phyloP scores from a whole-genome alignment of 768 basidiomycete genomes.

The Lyophyllum decastes region DNA sequence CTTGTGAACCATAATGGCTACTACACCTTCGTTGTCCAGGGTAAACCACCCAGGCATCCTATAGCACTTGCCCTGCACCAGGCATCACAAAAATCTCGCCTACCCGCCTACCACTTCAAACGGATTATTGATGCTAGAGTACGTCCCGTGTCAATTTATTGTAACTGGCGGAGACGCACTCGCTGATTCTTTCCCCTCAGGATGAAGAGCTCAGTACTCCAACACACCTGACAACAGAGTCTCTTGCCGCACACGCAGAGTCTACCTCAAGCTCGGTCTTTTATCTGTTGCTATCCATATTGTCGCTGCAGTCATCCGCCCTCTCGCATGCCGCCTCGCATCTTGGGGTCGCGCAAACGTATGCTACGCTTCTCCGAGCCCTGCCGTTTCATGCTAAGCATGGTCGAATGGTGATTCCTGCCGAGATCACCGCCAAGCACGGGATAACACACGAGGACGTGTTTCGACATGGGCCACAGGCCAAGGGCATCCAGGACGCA shows the following conservation, averaged over 20 bases:
- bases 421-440: conserved; percentile 79
- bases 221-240: conserved; percentile 66
- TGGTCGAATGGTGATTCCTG: conserved; percentile 74
- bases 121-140: conserved; percentile 86
- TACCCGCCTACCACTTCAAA: conserved; percentile 77
- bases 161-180: conserved; percentile 6
- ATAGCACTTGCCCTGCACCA: conserved; percentile 73
- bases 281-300: conserved; percentile 73
- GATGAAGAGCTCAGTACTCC: conserved; percentile 67
- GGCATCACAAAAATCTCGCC: conserved; percentile 45
- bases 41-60: conserved; percentile 77
- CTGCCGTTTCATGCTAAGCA: conserved; percentile 76
- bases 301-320: conserved; percentile 52
- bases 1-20: not conserved
- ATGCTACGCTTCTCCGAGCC: conserved; percentile 71
- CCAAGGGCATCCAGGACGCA: conserved; percentile 70
- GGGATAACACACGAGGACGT: conserved; percentile 81
- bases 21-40: conserved; percentile 40
- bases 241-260: conserved; percentile 73
- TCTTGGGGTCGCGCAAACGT: conserved; percentile 72
- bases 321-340: conserved; percentile 82
- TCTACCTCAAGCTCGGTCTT: conserved; percentile 78
- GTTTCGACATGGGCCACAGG: conserved; percentile 55
- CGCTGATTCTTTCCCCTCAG: conserved; percentile 35
- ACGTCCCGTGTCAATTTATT: conserved; percentile 24